Base-by-base conservation (phyloP, 192 early-diverging fungal species). In the Podila epicladia region DNA sequence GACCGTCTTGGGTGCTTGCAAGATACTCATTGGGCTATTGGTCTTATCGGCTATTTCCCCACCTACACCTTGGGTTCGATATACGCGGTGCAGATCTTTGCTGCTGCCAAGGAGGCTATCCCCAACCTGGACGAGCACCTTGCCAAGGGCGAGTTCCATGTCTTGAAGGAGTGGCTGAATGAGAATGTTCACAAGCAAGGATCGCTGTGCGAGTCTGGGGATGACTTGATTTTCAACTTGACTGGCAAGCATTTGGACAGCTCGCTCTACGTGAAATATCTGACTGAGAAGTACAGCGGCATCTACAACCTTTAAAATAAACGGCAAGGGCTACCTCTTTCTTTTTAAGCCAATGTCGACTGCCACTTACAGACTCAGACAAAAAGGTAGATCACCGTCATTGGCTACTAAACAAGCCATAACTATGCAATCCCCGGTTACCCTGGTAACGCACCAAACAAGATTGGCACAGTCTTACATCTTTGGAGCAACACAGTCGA, bases 261-360 rank as follows among this genome's bases (percentile, higher is more conserved):
- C 24, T 32, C 64, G 28, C 15, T 57, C 13, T 66, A 41, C 24
- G 26, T 75, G 5, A 32, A 45, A 13, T 75, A 75, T 31, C 72
- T 75, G 37, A 75, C 59, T 49, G 41, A 75, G 19, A 75, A 76
- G 20, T 84, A 74, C 58, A 78, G 59, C 8, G 20, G 49, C 29
- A 78, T 83, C 13, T 85, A 84, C 20, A 70, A 82, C n/a, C 61
- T 82, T 7, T 79, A 58, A 64, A 48, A 29, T n/a, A 62, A 20
- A 28, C 32, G 9, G 17, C 7, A 19, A 11, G 31, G 0, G 28
- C 20, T 4, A 1, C 26, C 11, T 62, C 28, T 12, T 41, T 41
- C 3, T 3, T 9, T 37, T 37, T 1, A 29, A 29, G 33, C 6
- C 33, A 33, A 33, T 6, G 33, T 33, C 33, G 33, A 9, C 35